Evolutionary conservation across 805 yeast genomes (phyloP).

Genomic region (Pichia scutulata): DNA sequence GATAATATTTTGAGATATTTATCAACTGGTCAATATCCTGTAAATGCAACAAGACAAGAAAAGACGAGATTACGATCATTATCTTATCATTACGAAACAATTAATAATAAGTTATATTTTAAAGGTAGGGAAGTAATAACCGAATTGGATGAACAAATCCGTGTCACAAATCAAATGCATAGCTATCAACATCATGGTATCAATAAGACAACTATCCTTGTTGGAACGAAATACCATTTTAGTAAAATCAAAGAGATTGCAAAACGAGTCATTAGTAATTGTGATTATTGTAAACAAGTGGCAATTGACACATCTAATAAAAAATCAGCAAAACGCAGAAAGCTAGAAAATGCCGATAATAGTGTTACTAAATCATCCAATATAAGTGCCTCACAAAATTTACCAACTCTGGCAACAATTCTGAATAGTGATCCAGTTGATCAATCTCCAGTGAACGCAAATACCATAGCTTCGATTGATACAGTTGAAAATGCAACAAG

Average conservation of each 20-base stretch:
- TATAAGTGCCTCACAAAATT: neutral
- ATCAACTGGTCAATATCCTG: slow-evolving; percentile 82
- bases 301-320: neutral
- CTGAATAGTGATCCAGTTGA: neutral
- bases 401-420: slow-evolving; percentile 1
- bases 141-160: slow-evolving; percentile 65
- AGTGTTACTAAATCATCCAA: neutral
- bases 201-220: slow-evolving; percentile 71
- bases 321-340: neutral
- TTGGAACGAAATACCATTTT: slow-evolving; percentile 86
- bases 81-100: slow-evolving; percentile 67
- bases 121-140: slow-evolving; percentile 62
- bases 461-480: neutral
- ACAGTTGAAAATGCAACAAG: neutral
- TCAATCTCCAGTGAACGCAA: neutral
- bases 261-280: slow-evolving; percentile 65
- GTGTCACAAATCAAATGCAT: slow-evolving; percentile 68
- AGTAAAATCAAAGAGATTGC: slow-evolving; percentile 84
- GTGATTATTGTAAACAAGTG: slow-evolving; percentile 60
- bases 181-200: slow-evolving; percentile 71
- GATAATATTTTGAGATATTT: slow-evolving; percentile 73
- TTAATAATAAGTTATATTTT: slow-evolving; percentile 65
- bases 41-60: slow-evolving; percentile 71
- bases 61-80: slow-evolving; percentile 78
- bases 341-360: neutral